These are phyloP conservation scores for Pseudoneurospora amorphoporcata DNA, from an alignment of 495 filamentous ascomycete species.

Conservation along the genomic window DNA sequence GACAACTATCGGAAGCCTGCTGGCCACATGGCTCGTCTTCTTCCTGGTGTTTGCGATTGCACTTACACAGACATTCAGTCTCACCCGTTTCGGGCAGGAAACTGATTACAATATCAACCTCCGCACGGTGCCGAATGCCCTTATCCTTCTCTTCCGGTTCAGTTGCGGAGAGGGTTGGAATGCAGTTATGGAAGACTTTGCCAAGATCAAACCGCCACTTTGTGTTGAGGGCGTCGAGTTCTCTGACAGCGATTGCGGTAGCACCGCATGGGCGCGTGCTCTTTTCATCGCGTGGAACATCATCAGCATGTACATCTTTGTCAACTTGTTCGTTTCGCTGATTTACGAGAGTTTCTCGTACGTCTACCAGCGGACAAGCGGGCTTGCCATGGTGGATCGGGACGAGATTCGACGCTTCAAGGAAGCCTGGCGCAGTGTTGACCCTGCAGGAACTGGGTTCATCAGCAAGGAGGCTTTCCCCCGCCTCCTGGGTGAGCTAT, in stretches of 20 bases:
- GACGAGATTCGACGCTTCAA: constrained; percentile 96
- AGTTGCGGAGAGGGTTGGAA: constrained; percentile 97
- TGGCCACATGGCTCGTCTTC: constrained; percentile 94
- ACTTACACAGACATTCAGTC: constrained; percentile 89
- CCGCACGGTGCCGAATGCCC: constrained; percentile 80
- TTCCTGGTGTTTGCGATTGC: constrained; percentile 96
- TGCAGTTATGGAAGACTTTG: constrained; percentile 91
- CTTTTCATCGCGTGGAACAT: constrained; percentile 98
- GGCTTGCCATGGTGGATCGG: constrained; percentile 69
- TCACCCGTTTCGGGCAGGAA: constrained; percentile 71
- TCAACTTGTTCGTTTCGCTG: constrained; percentile 94
- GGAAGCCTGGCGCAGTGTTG: constrained; percentile 92
- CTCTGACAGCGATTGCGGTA: constrained; percentile 87
- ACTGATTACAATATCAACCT: constrained; percentile 85
- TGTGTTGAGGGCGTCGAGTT: constrained; percentile 61
- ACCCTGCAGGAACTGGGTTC: constrained; percentile 82
- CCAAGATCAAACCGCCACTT: constrained; percentile 59
- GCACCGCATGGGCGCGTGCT: constrained; percentile 70
- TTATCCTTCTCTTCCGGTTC: constrained; percentile 87
- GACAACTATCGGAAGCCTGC: constrained; percentile 77
- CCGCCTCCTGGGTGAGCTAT: constrained; percentile 78
- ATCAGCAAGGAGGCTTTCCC: constrained; percentile 91
- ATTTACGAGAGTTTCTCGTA: constrained; percentile 99
- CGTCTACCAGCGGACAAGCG: constrained; percentile 91
- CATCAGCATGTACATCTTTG: constrained; percentile 99